phyloP scores from a whole-genome alignment of 179 eudicot genomes.

The Spergularia azorica region DNA sequence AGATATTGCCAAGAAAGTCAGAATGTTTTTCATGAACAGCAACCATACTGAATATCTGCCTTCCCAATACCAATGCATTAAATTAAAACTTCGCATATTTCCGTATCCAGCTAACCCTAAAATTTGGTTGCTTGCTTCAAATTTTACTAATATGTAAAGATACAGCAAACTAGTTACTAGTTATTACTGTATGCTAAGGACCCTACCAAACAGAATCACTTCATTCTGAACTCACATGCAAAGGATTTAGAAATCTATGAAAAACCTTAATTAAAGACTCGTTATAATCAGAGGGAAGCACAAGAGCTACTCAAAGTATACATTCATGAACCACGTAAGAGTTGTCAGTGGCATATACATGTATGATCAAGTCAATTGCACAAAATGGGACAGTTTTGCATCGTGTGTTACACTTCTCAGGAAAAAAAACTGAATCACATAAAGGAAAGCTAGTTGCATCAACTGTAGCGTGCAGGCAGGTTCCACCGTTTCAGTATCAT shows the following conservation, averaged over 20 bases:
- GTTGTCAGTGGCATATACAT: background rate
- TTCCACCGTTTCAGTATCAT: background rate
- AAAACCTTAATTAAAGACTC: background rate
- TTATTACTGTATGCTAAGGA: background rate
- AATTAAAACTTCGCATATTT: background rate
- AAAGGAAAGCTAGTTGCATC: background rate
- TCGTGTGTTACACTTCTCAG: background rate
- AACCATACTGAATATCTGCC: background rate
- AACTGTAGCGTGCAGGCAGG: conserved; percentile 9
- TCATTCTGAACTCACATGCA: background rate
- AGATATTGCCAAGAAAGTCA: conserved; percentile 5
- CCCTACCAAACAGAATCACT: background rate
- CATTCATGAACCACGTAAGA: background rate
- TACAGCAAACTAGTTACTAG: background rate
- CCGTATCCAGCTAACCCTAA: background rate
- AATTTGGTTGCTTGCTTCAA: too few species aligned
- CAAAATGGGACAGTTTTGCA: background rate
- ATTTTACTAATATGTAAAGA: too few species aligned
- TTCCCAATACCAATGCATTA: background rate
- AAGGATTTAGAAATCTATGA: background rate
- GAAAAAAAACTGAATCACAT: background rate
- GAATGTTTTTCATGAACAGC: conserved; percentile 16
- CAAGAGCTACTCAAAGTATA: background rate
- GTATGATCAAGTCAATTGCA: background rate
- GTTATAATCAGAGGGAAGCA: background rate